A percentile compares a stretch with the other conserved stretches of the same genome.
These are phyloP conservation scores for Grosmannia penicillata DNA, from an alignment of 2,329 filamentous ascomycete species.

Conservation along the genomic window DNA sequence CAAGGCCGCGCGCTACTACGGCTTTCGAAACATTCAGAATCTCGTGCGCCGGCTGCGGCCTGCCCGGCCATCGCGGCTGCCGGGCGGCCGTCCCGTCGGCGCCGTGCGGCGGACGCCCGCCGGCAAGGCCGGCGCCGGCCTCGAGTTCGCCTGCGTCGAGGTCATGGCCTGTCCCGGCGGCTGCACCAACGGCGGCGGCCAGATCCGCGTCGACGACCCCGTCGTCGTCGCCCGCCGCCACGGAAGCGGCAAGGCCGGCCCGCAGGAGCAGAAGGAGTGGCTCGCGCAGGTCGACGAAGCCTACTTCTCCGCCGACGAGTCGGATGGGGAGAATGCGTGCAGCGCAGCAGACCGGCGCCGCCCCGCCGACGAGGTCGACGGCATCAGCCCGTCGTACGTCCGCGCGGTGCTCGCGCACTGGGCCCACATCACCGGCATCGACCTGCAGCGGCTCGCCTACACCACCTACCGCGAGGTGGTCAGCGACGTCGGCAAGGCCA, in stretches of 20 bases:
- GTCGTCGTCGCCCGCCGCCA: constrained; percentile 36
- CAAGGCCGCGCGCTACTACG: constrained; percentile 83
- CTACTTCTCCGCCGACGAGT: constrained; percentile 61
- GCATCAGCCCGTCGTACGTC: constrained; percentile 52
- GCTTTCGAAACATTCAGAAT: constrained; percentile 97
- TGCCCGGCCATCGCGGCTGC: constrained; percentile 60
- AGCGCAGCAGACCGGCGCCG: too few species aligned
- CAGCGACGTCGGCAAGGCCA: constrained; percentile 78
- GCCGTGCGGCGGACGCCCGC: constrained; percentile 28
- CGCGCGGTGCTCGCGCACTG: constrained; percentile 61
- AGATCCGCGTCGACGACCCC: constrained; percentile 81
- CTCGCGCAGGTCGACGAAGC: constrained; percentile 71
- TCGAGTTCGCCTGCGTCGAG: constrained; percentile 85
- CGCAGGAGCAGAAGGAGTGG: constrained; percentile 77
- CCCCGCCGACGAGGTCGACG: constrained; percentile 28
- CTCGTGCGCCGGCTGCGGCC: constrained; percentile 86
- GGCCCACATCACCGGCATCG: constrained; percentile 56
- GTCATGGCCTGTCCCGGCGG: constrained; percentile 99
- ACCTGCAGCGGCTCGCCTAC: constrained; percentile 56
- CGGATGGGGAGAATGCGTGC: neutral
- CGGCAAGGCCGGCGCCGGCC: constrained; percentile 18
- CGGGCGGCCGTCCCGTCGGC: constrained; percentile 52
- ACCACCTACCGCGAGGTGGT: constrained; percentile 88
- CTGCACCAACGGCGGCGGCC: constrained; percentile 93
- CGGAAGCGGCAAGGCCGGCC: constrained; percentile 42